Conservation (phyloP, 2,329 filamentous ascomycete species). For the Cercospora zeina region DNA sequence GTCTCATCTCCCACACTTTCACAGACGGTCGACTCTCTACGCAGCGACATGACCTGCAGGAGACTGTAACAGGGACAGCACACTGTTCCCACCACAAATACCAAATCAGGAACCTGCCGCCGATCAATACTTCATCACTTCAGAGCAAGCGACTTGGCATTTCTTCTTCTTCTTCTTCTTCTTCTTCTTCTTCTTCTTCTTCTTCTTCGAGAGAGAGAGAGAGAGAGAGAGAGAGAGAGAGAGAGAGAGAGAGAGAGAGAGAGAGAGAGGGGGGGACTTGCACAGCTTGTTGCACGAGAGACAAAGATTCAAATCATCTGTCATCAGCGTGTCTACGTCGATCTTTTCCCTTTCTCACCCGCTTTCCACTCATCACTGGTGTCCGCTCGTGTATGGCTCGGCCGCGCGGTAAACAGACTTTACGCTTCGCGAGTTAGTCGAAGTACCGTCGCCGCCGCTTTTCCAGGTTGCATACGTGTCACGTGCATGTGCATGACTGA, state of each 20-base stretch:
- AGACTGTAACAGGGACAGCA: too few relatives aligned
- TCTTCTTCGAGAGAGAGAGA: too few relatives aligned
- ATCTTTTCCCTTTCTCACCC: background rate
- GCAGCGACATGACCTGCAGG: too few relatives aligned
- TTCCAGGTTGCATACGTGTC: too few relatives aligned
- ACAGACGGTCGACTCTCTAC: too few relatives aligned
- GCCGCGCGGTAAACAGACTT: constrained; percentile 2
- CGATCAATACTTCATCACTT: background rate
- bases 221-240: too few relatives aligned
- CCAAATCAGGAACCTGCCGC: background rate
- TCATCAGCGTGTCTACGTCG: background rate
- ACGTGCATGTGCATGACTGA: background rate
- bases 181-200: too few relatives aligned
- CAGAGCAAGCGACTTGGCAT: background rate
- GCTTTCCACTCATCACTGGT: background rate
- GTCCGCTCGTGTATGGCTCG: background rate
- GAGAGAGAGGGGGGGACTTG: too few relatives aligned
- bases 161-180: too few relatives aligned
- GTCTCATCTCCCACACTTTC: too few relatives aligned
- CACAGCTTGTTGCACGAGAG: background rate
- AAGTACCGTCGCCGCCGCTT: background rate
- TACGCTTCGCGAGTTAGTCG: background rate
- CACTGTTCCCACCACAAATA: constrained; percentile 1
- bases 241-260: too few relatives aligned
- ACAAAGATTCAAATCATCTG: background rate